These are phyloP conservation scores for Nitzschia palea DNA, from an alignment of 108 stramenopile species.

Conservation along the genomic window DNA sequence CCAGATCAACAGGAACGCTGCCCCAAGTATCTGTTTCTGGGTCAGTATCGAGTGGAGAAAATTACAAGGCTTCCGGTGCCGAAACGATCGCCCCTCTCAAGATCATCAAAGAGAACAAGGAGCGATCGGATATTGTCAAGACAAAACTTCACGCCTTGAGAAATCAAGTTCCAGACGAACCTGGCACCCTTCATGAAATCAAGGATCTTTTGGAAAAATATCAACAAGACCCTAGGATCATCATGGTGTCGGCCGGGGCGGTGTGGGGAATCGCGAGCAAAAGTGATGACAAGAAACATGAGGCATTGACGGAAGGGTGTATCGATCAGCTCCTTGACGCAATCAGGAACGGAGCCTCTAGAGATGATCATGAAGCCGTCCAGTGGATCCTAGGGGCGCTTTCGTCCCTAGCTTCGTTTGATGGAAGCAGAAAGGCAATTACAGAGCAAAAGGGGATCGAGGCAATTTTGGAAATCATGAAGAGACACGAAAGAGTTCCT, in stretches of 20 bases:
- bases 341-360: neutral
- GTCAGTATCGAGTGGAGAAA: too few relatives aligned
- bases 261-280: conserved; percentile 26
- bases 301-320: conserved; percentile 21
- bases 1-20: neutral
- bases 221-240: conserved; percentile 14
- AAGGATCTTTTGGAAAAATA: conserved; percentile 31
- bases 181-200: conserved; percentile 17
- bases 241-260: conserved; percentile 23
- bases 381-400: conserved; percentile 38
- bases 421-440: conserved; percentile 18
- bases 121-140: conserved; percentile 4
- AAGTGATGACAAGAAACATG: neutral
- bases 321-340: conserved; percentile 24
- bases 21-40: too few relatives aligned
- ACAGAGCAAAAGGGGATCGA: conserved; percentile 24
- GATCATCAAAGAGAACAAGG: conserved; percentile 10
- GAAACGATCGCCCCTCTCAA: conserved; percentile 7
- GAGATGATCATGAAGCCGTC: conserved; percentile 23
- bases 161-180: conserved; percentile 27
- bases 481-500: conserved; percentile 13
- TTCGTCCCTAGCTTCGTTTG: conserved; percentile 15
- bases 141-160: conserved; percentile 30
- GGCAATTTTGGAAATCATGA: conserved; percentile 16
- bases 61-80: conserved; percentile 5